Base-by-base conservation (phyloP, 2,329 filamentous ascomycete genomes). In the Cryphonectria nitschkei region DNA sequence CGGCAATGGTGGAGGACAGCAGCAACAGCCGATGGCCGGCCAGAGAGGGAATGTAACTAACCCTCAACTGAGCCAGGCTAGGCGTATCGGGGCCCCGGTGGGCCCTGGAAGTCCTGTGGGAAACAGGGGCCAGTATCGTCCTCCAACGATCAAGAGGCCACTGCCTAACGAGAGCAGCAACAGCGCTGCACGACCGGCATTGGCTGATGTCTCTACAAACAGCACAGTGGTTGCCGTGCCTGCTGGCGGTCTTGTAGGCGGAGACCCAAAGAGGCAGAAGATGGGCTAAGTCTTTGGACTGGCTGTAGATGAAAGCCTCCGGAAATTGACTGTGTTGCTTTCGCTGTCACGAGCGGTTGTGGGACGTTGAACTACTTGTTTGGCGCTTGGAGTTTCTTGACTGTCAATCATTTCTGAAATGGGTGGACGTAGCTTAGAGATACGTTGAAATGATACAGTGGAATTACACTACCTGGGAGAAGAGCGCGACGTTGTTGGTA, bases 61-160 rank as follows among this genome's bases (percentile, higher is more conserved):
- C 74, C 86, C 88, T 5, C 83, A 86, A 13, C 75, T 89, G 0
- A 87, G 88, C 69, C 81, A 86, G 3, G 76, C 85, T 9, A 83
- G 89, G 50, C 85, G 87, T 66, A 90, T 91, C 69, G 89, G 89
- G 0, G 88, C 85, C 0, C 89, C 89, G 0, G 83, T 83, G 11
- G 84, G 80, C 19, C 78, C 81, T 0, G 83, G 82, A n/a, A 90
- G 87, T 76, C 88, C 88, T 14, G 81, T 89, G 60, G 84, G 81
- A 11, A 91, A 90, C 75, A 81, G 88, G 43, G 82, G 82, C n/a
- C 84, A 85, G 74, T 91, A 90, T 74, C 84, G 84, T 22, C 88
- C 88, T 14, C 86, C 86, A 1, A 89, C 87, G 0, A 87, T 90
- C 81, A 89, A 88, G 78, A 81, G 87, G 43, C 83, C 85, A 3